Conservation (phyloP, 2,329 filamentous ascomycete genomes). For the Colletotrichum melonis region DNA sequence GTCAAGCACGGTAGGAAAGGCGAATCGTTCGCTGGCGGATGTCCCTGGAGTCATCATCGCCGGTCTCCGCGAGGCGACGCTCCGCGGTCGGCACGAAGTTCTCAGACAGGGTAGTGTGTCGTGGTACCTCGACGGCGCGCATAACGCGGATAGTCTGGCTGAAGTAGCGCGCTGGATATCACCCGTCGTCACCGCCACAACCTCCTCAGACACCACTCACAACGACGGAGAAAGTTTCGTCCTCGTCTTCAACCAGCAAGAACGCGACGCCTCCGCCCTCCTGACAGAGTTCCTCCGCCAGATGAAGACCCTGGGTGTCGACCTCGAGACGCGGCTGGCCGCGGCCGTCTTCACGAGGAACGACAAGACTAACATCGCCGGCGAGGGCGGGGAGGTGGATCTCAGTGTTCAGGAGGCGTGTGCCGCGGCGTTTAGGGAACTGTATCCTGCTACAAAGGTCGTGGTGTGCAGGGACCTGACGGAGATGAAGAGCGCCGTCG, state of each 20-base stretch:
- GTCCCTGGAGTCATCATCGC: slow-evolving; percentile 74
- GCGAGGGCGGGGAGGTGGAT: slow-evolving; percentile 54
- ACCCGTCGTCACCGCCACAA: slow-evolving; percentile 47
- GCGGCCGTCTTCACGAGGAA: slow-evolving; percentile 74
- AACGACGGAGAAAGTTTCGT: slow-evolving; percentile 41
- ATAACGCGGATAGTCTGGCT: slow-evolving; percentile 90
- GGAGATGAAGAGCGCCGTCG: slow-evolving; percentile 61
- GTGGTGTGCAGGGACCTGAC: slow-evolving; percentile 41
- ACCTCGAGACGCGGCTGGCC: slow-evolving; percentile 62
- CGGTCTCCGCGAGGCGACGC: slow-evolving; percentile 80
- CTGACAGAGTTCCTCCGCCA: slow-evolving; percentile 58
- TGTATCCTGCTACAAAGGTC: slow-evolving; percentile 59
- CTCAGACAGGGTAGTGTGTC: slow-evolving; percentile 66
- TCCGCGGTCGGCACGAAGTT: slow-evolving; percentile 82
- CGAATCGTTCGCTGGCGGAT: background rate
- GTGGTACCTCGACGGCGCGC: slow-evolving; percentile 94
- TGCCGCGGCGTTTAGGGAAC: slow-evolving; percentile 59
- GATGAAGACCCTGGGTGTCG: slow-evolving; percentile 24
- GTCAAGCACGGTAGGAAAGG: slow-evolving; percentile 42
- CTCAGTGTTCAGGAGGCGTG: slow-evolving; percentile 63
- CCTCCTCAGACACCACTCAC: background rate
- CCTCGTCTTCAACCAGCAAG: slow-evolving; percentile 92
- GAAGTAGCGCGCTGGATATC: slow-evolving; percentile 87
- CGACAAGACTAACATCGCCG: slow-evolving; percentile 4
- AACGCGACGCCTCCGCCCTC: slow-evolving; percentile 66